phyloP scores from a whole-genome alignment of 139 green algal genomes.

The Mesotaenium endlicherianum region DNA sequence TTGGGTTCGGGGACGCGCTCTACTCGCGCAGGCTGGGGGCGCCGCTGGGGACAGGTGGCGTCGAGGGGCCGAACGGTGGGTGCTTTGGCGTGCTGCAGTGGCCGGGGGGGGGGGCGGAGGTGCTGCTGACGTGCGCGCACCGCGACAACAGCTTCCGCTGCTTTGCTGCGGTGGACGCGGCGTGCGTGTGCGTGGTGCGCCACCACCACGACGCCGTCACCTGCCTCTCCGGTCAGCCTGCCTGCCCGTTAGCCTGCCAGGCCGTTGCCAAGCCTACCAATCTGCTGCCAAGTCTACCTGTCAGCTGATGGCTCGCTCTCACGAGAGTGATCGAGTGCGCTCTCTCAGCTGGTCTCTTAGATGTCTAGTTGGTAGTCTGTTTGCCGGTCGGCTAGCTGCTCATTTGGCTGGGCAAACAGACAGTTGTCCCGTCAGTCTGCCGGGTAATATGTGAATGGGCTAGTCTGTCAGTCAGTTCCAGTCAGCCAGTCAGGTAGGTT shows the following conservation, averaged over 20 bases:
- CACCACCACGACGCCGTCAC: slow-evolving; percentile 68
- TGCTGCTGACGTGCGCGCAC: slow-evolving; percentile 34
- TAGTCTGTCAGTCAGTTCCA: not conserved
- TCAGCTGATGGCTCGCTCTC: not conserved
- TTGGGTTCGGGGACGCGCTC: slow-evolving; percentile 8
- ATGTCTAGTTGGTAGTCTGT: too few relatives aligned
- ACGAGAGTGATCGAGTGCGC: not conserved
- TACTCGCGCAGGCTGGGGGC: not conserved
- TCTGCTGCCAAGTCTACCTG: not conserved
- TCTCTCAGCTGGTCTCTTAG: not conserved
- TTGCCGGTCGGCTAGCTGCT: not conserved
- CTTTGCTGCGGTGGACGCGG: not conserved
- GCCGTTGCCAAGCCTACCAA: not conserved
- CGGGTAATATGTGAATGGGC: too few relatives aligned
- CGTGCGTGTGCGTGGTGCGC: slow-evolving; percentile 55
- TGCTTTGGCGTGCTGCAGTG: slow-evolving; percentile 12
- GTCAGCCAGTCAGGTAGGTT: not conserved
- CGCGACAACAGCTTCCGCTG: slow-evolving; percentile 48
- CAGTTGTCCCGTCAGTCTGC: too few relatives aligned
- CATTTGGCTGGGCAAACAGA: not conserved
- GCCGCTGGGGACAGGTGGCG: not conserved
- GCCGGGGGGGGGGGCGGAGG: too few relatives aligned
- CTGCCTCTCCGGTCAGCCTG: slow-evolving; percentile 51
- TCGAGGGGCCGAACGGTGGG: not conserved
- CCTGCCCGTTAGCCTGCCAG: not conserved